Conservation (phyloP, 345 rosid genomes). For the Erucastrum elatum region DNA sequence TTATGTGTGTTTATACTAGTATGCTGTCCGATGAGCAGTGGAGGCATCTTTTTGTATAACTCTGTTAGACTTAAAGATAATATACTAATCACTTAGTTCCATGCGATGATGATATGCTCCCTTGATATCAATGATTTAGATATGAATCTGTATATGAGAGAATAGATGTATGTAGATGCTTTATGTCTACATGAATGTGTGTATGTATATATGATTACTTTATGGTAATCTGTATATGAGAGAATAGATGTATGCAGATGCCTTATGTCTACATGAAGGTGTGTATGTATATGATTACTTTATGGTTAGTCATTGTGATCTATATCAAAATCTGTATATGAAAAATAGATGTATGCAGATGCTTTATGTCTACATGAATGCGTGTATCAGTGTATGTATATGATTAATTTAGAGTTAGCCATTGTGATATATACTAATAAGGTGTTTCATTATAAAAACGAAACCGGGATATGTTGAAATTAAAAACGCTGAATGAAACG, state of each 20-base stretch:
- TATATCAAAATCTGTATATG: background rate
- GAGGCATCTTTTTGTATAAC: background rate
- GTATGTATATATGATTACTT: background rate
- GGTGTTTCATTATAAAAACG: background rate
- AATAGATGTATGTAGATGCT: background rate
- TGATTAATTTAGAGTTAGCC: too few species aligned
- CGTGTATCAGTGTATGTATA: too few species aligned
- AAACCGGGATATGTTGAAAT: background rate
- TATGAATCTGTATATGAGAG: background rate
- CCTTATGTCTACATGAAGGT: too few species aligned
- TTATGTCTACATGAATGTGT: background rate
- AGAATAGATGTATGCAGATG: too few species aligned
- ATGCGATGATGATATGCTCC: constrained; percentile 20
- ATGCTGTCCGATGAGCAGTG: constrained; percentile 6
- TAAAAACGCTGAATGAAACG: too few species aligned
- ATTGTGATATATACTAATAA: background rate
- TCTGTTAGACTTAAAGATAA: background rate
- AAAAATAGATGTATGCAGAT: background rate
- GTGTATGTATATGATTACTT: too few species aligned
- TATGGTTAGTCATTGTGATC: background rate
- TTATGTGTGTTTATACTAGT: constrained; percentile 6
- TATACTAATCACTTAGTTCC: constrained; percentile 13
- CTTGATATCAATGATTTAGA: background rate
- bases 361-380: too few species aligned
- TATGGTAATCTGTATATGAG: background rate